A percentile compares a stretch with the other conserved stretches of the same genome.
Evolutionary conservation across 331 rosid genomes (phyloP).

Genomic region (Malus hybrid): DNA sequence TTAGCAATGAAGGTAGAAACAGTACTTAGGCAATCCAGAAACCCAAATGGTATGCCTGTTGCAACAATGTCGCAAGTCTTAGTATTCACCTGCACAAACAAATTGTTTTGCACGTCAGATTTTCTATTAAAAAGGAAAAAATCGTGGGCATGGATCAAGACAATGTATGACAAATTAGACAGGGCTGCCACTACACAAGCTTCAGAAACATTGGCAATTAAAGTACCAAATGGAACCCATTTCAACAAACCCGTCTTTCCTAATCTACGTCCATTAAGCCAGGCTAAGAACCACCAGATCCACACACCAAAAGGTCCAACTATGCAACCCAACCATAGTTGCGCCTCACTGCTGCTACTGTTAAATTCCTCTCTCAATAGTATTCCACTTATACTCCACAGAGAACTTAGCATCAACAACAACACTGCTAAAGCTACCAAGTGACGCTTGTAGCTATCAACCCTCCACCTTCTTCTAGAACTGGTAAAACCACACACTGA

Average conservation of each 20-base stretch:
- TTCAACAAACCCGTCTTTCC: slow-evolving; percentile 41
- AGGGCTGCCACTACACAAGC: slow-evolving; percentile 78
- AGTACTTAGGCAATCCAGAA: slow-evolving; percentile 76
- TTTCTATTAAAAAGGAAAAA: too few relatives aligned
- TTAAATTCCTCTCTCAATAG: slow-evolving; percentile 34
- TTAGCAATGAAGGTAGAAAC: slow-evolving; percentile 72
- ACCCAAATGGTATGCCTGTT: slow-evolving; percentile 54
- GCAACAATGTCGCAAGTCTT: slow-evolving; percentile 47
- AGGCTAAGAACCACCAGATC: slow-evolving; percentile 89
- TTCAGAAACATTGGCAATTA: slow-evolving; percentile 48
- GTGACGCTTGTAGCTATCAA: slow-evolving; percentile 40
- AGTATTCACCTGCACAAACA: slow-evolving; percentile 33
- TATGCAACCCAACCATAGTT: slow-evolving; percentile 70
- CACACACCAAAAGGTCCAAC: slow-evolving; percentile 86
- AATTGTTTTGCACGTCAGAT: too few relatives aligned
- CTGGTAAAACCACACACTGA: slow-evolving; percentile 9
- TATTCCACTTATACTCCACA: slow-evolving; percentile 54
- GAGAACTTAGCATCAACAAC: slow-evolving; percentile 31
- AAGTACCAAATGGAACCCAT: slow-evolving; percentile 88
- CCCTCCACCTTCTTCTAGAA: slow-evolving; percentile 33
- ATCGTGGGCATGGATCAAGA: neutral
- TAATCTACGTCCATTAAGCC: slow-evolving; percentile 79
- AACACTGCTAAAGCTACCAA: slow-evolving; percentile 33
- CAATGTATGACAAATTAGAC: slow-evolving; percentile 3
- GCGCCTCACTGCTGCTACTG: slow-evolving; percentile 36